Evolutionary conservation across 768 basidiomycete genomes (phyloP).

Genomic region (Auriscalpium orientale): DNA sequence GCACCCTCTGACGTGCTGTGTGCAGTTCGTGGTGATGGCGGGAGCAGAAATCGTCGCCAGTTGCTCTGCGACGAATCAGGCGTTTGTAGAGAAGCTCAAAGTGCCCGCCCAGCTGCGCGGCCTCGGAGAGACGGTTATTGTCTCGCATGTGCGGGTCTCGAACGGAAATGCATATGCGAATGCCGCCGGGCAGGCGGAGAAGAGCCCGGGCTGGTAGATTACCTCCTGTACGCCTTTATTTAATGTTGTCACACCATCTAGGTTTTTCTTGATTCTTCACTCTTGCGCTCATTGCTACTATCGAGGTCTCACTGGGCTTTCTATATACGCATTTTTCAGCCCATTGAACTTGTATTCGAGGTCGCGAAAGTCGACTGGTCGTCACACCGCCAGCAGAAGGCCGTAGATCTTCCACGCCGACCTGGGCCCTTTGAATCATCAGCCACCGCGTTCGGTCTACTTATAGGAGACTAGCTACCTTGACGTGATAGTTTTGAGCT

Average conservation of each 20-base stretch:
- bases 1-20: not conserved
- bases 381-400: no score
- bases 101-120: constrained; percentile 7
- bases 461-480: no score
- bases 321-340: no score
- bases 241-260: not conserved
- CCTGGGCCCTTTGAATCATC: no score
- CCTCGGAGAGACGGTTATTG: constrained; percentile 7
- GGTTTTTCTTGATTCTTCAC: not conserved
- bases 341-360: no score
- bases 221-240: constrained; percentile 8
- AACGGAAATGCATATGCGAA: constrained; percentile 11
- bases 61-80: constrained; percentile 13
- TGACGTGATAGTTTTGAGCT: no score
- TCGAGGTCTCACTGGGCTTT: no score
- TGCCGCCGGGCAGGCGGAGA: constrained; percentile 29
- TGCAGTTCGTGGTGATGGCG: constrained; percentile 13
- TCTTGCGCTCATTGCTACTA: no score
- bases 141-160: constrained; percentile 14
- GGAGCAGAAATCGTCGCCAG: constrained; percentile 10
- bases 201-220: constrained; percentile 29
- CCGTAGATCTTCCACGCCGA: no score
- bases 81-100: constrained; percentile 5
- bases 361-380: no score
- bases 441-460: no score